These are phyloP conservation scores for Taphrina confusa DNA, from an alignment of 1,139 yeast species.

Conservation along the genomic window DNA sequence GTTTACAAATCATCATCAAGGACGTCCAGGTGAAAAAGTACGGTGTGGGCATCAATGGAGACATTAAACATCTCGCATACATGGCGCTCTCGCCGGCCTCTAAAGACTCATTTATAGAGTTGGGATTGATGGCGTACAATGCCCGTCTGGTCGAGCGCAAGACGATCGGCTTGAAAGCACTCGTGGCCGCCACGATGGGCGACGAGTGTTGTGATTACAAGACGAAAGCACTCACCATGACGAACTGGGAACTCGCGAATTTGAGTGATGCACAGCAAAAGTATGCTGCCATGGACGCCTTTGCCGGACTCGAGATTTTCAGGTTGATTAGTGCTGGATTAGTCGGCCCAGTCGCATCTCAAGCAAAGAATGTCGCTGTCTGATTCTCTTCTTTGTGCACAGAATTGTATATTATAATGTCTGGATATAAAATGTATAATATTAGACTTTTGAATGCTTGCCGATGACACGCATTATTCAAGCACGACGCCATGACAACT, in stretches of 20 bases:
- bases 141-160: background rate
- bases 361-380: too few relatives aligned
- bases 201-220: conserved; percentile 5
- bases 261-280: conserved; percentile 1
- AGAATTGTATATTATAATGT: too few relatives aligned
- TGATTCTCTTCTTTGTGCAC: too few relatives aligned
- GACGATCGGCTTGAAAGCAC: conserved; percentile 21
- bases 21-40: conserved; percentile 1
- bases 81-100: background rate
- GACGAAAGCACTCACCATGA: conserved; percentile 27
- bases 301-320: conserved; percentile 13
- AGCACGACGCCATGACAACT: too few relatives aligned
- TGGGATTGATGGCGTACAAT: background rate
- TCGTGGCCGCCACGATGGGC: conserved; percentile 18
- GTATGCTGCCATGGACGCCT: conserved; percentile 32
- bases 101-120: background rate
- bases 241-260: conserved; percentile 16
- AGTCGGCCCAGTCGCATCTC: too few relatives aligned
- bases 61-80: conserved; percentile 5
- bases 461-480: too few relatives aligned
- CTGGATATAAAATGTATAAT: too few relatives aligned
- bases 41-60: conserved; percentile 25
- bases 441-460: too few relatives aligned
- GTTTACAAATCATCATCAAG: background rate
- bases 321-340: background rate